Base-by-base conservation (phyloP, 805 yeast species). In the Candida pseudoglaebosa region DNA sequence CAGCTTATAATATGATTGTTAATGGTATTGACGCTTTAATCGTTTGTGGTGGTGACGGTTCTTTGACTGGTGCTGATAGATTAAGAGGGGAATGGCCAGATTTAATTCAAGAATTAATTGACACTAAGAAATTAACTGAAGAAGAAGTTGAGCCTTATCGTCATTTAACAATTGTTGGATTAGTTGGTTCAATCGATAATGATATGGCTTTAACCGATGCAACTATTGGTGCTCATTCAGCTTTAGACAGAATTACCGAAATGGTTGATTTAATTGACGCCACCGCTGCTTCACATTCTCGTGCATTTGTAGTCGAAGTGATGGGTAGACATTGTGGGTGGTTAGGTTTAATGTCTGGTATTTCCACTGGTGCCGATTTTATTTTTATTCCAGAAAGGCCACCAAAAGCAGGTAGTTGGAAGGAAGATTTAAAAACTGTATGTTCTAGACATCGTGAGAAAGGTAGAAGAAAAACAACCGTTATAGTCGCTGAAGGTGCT, bases 301-400 rank as follows among this genome's bases (percentile, higher is more conserved):
- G 95, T 56, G 93, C 91, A 3, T 84, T 84, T 53, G 86, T 84
- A 29, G 80, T 84, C 30, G 95, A 84, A 65, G 95, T 84, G 14
- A 84, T 84, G 95, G 95, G 95, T 43, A 73, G 95, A 62, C 89
- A 84, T 59, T 84, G 95, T 68, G 95, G 95, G 46, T 84, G 95
- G 95, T 70, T 84, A 46, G 91, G 85, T 1, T 65, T 84, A 45
- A 78, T 83, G 84, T 80, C 91, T 13, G 95, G 93, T 47, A 71
- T 84, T 43, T 76, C 88, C 10, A 79, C 88, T 12, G 78, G 89
- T 46, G 91, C 95, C 2, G 95, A 84, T 59, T 84, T 75, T 52
- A 80, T 84, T 34, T 77, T 84, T 52, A 83, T 84, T 46, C 95
- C 95, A 13, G 95, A 84, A 60, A 75, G 77, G 49, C 91, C 93